Conservation (phyloP, 331 rosid species). For the Quercus tomentella region DNA sequence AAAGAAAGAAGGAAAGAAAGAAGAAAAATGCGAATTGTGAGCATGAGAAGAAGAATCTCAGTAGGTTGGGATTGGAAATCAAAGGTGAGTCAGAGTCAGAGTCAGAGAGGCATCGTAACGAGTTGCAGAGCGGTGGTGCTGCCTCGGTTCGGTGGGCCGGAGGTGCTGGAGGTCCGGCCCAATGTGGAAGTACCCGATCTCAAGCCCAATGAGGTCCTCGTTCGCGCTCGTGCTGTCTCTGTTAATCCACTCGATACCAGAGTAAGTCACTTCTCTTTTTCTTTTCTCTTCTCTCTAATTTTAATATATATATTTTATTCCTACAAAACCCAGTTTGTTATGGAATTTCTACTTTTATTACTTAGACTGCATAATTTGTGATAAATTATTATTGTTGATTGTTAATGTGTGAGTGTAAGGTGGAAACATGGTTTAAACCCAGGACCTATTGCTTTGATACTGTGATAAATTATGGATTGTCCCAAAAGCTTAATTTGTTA, state of each 20-base stretch:
- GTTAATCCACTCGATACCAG: constrained; percentile 82
- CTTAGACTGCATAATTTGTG: background rate
- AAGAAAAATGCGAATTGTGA: constrained; percentile 41
- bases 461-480: too few species aligned
- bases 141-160: constrained; percentile 80
- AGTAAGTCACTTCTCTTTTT: constrained; percentile 49
- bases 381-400: too few species aligned
- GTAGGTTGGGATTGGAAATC: background rate
- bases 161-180: constrained; percentile 54
- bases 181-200: constrained; percentile 57
- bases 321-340: too few species aligned
- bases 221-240: constrained; percentile 81
- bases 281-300: background rate
- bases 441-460: too few species aligned
- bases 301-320: too few species aligned
- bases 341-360: background rate
- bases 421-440: too few species aligned
- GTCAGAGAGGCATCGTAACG: constrained; percentile 32
- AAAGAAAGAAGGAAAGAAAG: too few species aligned
- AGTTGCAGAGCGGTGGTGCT: constrained; percentile 68
- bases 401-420: too few species aligned
- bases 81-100: constrained; percentile 1
- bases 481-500: too few species aligned
- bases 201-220: constrained; percentile 67
- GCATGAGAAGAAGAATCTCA: background rate